These are phyloP conservation scores for Plicaturopsis crispa DNA, from an alignment of 768 basidiomycete genomes.

Conservation along the genomic window DNA sequence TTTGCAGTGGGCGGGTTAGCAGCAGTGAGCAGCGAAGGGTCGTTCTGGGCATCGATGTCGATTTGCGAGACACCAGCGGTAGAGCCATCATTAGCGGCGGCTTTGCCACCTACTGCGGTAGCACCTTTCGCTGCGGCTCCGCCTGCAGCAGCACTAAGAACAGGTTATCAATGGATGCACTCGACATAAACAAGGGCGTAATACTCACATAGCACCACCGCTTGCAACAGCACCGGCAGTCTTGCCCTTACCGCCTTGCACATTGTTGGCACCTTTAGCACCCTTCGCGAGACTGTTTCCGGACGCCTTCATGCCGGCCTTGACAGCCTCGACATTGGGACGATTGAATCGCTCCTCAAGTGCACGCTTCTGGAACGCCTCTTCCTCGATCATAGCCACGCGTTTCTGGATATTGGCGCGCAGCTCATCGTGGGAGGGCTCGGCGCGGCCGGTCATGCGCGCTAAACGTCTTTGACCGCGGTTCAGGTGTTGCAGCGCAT, in stretches of 20 bases:
- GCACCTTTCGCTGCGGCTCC: constrained; percentile 5
- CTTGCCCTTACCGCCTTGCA: too few relatives aligned
- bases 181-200: not conserved
- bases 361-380: too few relatives aligned
- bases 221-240: too few relatives aligned
- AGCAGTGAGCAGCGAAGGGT: constrained; percentile 32
- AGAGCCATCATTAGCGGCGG: constrained; percentile 10
- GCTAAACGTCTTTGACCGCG: constrained; percentile 56
- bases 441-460: constrained; percentile 55
- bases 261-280: not conserved
- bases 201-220: not conserved
- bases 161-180: too few relatives aligned
- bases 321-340: not conserved
- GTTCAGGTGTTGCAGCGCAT: constrained; percentile 66
- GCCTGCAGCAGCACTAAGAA: too few relatives aligned
- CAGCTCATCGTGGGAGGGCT: constrained; percentile 41
- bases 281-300: too few relatives aligned
- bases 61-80: constrained; percentile 23
- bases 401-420: constrained; percentile 35
- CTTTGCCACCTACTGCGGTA: constrained; percentile 10
- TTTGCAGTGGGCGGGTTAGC: constrained; percentile 32
- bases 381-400: constrained; percentile 26
- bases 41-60: constrained; percentile 26
- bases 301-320: too few relatives aligned
- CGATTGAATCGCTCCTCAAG: constrained; percentile 13